A percentile compares a stretch with the other conserved stretches of the same genome.
Evolutionary conservation across 2,329 filamentous ascomycete species (phyloP).

Genomic region (Cercospora sesami): DNA sequence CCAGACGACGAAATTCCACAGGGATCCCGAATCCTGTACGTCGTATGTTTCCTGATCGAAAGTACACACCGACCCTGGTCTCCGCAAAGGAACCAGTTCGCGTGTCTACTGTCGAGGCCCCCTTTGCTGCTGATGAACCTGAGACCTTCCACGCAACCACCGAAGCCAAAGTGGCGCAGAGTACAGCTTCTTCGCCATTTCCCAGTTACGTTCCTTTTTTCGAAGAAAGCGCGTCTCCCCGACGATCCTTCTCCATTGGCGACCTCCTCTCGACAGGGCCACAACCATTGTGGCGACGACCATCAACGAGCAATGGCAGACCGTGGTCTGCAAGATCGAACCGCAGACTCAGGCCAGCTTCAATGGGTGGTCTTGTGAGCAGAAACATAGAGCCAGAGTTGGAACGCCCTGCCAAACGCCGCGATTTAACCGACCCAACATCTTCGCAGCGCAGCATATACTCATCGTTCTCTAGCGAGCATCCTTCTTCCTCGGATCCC

Average conservation of each 20-base stretch:
- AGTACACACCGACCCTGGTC: constrained; percentile 38
- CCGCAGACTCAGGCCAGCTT: constrained; percentile 33
- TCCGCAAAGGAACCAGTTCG: constrained; percentile 33
- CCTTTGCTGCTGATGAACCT: constrained; percentile 30
- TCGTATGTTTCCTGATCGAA: constrained; percentile 40
- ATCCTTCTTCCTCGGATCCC: constrained; percentile 15
- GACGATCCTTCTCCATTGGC: constrained; percentile 54
- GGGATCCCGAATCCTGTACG: constrained; percentile 43
- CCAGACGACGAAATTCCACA: constrained; percentile 34
- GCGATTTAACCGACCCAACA: constrained; percentile 38
- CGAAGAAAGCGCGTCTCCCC: constrained; percentile 38
- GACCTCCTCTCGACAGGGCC: constrained; percentile 45
- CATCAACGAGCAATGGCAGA: constrained; percentile 40
- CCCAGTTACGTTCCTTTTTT: constrained; percentile 24
- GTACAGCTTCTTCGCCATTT: constrained; percentile 34
- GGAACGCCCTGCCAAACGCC: constrained; percentile 41
- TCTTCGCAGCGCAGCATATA: constrained; percentile 31
- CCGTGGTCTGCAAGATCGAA: constrained; percentile 31
- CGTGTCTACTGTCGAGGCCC: constrained; percentile 31
- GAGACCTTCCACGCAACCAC: constrained; percentile 20
- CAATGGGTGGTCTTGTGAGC: constrained; percentile 44
- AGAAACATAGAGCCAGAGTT: constrained; percentile 39
- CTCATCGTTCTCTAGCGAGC: constrained; percentile 29
- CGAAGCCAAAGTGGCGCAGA: constrained; percentile 21
- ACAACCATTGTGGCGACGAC: constrained; percentile 42